A percentile compares a stretch with the other conserved stretches of the same genome.
Conservation (phyloP, 106 monocot species). For the Apostasia ramifera region DNA sequence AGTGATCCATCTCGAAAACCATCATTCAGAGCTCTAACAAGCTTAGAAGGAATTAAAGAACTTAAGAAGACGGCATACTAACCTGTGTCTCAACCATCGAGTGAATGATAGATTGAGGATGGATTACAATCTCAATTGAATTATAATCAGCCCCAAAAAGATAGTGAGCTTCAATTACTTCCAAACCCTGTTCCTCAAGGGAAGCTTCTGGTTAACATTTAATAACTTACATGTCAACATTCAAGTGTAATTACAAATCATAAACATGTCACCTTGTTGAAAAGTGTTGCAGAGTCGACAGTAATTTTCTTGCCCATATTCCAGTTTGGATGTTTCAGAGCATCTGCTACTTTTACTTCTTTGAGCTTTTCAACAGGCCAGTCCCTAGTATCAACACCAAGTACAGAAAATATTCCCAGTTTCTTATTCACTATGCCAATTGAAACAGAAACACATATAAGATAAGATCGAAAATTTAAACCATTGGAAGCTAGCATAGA, state of each 20-base stretch:
- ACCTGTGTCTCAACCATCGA: slow-evolving; percentile 99
- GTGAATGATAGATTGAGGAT: slow-evolving; percentile 97
- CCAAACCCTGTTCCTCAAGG: slow-evolving; percentile 52
- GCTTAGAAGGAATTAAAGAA: no score
- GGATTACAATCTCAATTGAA: slow-evolving; percentile 86
- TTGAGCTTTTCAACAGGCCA: slow-evolving; percentile 85
- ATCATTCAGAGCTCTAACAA: no score
- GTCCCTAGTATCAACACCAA: slow-evolving; percentile 37
- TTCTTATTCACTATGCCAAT: no score
- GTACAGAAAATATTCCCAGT: no score
- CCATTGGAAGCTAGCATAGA: no score
- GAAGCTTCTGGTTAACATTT: no score
- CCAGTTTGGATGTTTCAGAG: slow-evolving; percentile 96
- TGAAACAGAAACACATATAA: no score
- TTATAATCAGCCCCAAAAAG: slow-evolving; percentile 92
- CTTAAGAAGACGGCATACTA: neutral
- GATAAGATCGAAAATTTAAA: no score
- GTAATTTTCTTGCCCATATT: slow-evolving; percentile 97
- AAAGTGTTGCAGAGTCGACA: slow-evolving; percentile 93
- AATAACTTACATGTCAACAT: no score
- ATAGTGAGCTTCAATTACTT: slow-evolving; percentile 99
- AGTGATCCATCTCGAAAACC: no score
- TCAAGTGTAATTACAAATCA: neutral
- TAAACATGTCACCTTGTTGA: slow-evolving; percentile 61
- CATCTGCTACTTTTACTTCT: slow-evolving; percentile 97